These are phyloP conservation scores for Phyllosticta paracitricarpa DNA, from an alignment of 2,329 filamentous ascomycete species.

Conservation along the genomic window DNA sequence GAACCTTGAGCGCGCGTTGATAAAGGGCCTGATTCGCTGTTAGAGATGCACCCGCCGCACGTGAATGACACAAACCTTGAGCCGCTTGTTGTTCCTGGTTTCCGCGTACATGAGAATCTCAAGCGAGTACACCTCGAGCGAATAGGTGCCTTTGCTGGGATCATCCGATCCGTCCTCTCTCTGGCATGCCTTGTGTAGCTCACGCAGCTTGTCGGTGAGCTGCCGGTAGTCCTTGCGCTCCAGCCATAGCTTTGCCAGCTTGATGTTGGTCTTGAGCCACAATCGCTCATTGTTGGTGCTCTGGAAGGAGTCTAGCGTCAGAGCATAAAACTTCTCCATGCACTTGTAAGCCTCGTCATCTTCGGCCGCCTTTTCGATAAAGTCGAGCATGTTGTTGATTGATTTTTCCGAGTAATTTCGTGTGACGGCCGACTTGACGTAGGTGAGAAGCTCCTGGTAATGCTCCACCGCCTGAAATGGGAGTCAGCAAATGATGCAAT, in stretches of 20 bases:
- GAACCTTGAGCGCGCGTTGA: conserved; percentile 79
- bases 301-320: conserved; percentile 90
- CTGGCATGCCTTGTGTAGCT: conserved; percentile 84
- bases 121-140: conserved; percentile 87
- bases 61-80: conserved; percentile 50
- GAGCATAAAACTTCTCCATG: conserved; percentile 91
- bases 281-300: conserved; percentile 94
- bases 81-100: conserved; percentile 92
- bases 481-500: conserved; percentile 15
- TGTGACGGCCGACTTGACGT: conserved; percentile 93
- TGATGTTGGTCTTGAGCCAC: conserved; percentile 98
- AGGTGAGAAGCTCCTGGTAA: conserved; percentile 89
- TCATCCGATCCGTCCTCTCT: conserved; percentile 79
- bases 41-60: neutral
- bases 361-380: conserved; percentile 81
- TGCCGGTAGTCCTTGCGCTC: conserved; percentile 81
- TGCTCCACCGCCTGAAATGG: conserved; percentile 67
- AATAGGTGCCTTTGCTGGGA: conserved; percentile 91
- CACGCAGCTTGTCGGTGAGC: conserved; percentile 72
- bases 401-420: conserved; percentile 98
- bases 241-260: conserved; percentile 81
- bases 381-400: conserved; percentile 98
- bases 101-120: conserved; percentile 99
- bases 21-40: conserved; percentile 54
- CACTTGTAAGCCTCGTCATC: conserved; percentile 62